These are phyloP conservation scores for Evernia prunastri DNA, from an alignment of 495 filamentous ascomycete genomes.

Conservation along the genomic window DNA sequence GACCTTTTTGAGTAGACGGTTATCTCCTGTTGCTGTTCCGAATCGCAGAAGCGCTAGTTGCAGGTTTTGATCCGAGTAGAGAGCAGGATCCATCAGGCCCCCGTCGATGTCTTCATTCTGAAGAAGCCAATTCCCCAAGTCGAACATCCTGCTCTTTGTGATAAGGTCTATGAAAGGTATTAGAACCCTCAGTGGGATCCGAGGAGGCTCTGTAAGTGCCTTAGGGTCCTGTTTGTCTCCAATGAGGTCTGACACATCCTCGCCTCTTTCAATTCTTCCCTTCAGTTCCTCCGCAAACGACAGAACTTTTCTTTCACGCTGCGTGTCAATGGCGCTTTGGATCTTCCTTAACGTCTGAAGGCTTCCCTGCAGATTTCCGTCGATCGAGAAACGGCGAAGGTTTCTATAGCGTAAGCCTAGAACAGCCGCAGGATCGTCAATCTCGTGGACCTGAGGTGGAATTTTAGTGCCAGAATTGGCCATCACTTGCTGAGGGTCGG, in stretches of 20 bases:
- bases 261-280: conserved; percentile 5
- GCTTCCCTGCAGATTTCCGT: conserved; percentile 19
- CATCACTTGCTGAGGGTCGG: neutral
- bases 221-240: neutral
- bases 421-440: conserved; percentile 17
- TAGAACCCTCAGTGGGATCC: conserved; percentile 44
- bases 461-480: neutral
- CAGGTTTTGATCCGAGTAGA: conserved; percentile 45
- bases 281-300: conserved; percentile 20
- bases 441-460: conserved; percentile 6
- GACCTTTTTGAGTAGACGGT: conserved; percentile 40
- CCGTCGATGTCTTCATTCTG: conserved; percentile 51
- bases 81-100: conserved; percentile 41
- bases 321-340: conserved; percentile 20
- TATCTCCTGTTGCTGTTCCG: conserved; percentile 47
- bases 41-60: conserved; percentile 54
- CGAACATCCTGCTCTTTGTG: conserved; percentile 39
- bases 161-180: conserved; percentile 48
- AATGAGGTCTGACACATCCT: conserved; percentile 2
- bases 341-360: conserved; percentile 22
- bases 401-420: conserved; percentile 24
- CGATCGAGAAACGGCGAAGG: conserved; percentile 16
- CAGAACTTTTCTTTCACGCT: conserved; percentile 17
- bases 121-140: conserved; percentile 51
- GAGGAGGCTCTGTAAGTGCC: conserved; percentile 27